Evolutionary conservation across 106 monocot species (phyloP).

Genomic region (Dactylorhiza incarnata): DNA sequence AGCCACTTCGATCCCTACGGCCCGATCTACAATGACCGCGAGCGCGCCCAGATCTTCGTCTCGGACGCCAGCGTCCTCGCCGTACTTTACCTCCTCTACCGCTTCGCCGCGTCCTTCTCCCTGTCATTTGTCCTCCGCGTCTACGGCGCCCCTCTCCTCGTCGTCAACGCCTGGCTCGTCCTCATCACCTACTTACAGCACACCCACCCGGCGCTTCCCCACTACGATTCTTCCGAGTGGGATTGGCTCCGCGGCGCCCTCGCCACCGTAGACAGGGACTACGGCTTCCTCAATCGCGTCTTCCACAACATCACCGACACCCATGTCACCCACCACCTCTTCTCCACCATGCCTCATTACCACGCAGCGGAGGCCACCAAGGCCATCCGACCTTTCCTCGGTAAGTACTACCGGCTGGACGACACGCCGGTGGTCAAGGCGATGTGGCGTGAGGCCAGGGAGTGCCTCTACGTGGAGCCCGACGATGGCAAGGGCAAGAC

Average conservation of each 20-base stretch:
- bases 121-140: slow-evolving; percentile 18
- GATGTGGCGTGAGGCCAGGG: slow-evolving; percentile 28
- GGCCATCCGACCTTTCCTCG: slow-evolving; percentile 28
- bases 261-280: slow-evolving; percentile 45
- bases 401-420: slow-evolving; percentile 26
- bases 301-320: slow-evolving; percentile 47
- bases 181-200: slow-evolving; percentile 56
- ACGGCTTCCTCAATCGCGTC: slow-evolving; percentile 33
- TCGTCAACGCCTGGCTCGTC: slow-evolving; percentile 42
- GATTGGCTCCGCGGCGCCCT: slow-evolving; percentile 63
- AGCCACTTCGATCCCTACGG: slow-evolving; percentile 62
- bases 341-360: slow-evolving; percentile 53
- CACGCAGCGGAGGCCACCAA: slow-evolving; percentile 53
- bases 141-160: slow-evolving; percentile 40
- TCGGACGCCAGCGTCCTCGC: slow-evolving; percentile 27
- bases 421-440: slow-evolving; percentile 24
- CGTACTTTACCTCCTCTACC: slow-evolving; percentile 15
- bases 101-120: slow-evolving; percentile 10
- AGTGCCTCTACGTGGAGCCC: slow-evolving; percentile 27
- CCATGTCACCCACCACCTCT: slow-evolving; percentile 48
- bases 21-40: slow-evolving; percentile 46
- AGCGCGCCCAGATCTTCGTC: slow-evolving; percentile 30
- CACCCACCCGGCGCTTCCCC: slow-evolving; percentile 50
- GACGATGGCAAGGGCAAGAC: slow-evolving; percentile 1
- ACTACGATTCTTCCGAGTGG: slow-evolving; percentile 56